Conservation (phyloP, 306 rosid species). For the Castanea sativa region DNA sequence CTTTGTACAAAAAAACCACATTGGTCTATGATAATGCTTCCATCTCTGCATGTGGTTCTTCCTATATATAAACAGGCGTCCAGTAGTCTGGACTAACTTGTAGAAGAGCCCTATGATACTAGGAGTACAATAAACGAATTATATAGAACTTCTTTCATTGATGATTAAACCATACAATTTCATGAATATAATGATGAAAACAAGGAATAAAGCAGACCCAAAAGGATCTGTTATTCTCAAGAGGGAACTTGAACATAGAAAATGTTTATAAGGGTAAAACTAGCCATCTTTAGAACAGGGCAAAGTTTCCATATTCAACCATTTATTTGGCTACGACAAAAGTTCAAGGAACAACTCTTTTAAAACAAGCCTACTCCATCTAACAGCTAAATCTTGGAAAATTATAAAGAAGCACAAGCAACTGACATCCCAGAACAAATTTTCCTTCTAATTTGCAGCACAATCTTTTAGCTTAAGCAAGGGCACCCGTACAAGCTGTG, state of each 20-base stretch:
- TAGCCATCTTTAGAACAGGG: constrained; percentile 13
- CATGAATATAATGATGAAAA: background rate
- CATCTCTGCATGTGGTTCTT: background rate
- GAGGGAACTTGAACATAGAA: background rate
- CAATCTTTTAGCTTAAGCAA: constrained; percentile 50
- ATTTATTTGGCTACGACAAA: constrained; percentile 38
- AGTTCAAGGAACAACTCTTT: constrained; percentile 18
- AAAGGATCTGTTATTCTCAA: background rate
- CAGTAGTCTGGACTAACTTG: too few species aligned
- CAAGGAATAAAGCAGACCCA: background rate
- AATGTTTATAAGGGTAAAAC: constrained; percentile 8
- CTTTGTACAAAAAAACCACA: too few species aligned
- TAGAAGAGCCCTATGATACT: too few species aligned
- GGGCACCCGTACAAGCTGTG: constrained; percentile 75
- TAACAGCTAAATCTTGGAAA: constrained; percentile 17
- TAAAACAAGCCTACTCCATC: constrained; percentile 18
- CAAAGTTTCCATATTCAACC: constrained; percentile 33
- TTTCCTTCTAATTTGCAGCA: background rate
- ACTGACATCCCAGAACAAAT: constrained; percentile 22
- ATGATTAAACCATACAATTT: background rate
- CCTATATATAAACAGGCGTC: too few species aligned
- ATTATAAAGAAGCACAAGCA: constrained; percentile 19
- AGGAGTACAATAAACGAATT: background rate
- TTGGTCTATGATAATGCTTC: background rate
- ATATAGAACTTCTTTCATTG: background rate